These are phyloP conservation scores for Xylaria cubensis DNA, from an alignment of 495 filamentous ascomycete species.

Conservation along the genomic window DNA sequence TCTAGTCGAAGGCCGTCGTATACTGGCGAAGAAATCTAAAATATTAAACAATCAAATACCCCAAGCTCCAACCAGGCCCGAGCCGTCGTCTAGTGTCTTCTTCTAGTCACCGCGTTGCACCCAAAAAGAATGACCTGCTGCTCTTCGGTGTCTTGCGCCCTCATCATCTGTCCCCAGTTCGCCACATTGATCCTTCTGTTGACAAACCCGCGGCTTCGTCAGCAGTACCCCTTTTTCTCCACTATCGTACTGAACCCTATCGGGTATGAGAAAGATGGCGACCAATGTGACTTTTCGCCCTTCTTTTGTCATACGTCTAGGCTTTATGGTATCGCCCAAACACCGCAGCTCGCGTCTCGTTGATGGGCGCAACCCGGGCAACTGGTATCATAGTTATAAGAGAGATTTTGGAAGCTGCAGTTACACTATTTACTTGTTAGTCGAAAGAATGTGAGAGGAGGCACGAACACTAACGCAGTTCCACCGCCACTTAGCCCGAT, in stretches of 20 bases:
- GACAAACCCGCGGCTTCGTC: background rate
- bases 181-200: background rate
- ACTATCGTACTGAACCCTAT: background rate
- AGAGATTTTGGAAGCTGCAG: conserved; percentile 1
- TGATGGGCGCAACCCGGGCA: background rate
- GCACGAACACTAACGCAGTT: conserved; percentile 15
- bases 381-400: background rate
- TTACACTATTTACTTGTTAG: conserved; percentile 8
- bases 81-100: conserved; percentile 18
- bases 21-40: background rate
- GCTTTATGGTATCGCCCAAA: background rate
- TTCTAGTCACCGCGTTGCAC: background rate
- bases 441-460: background rate
- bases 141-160: background rate
- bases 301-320: background rate
- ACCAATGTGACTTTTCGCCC: background rate
- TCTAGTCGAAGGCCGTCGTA: background rate
- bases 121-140: background rate
- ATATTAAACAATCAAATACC: conserved; percentile 2
- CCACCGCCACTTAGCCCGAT: conserved; percentile 9
- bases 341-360: background rate
- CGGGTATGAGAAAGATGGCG: background rate
- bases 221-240: background rate
- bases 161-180: conserved; percentile 10
- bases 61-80: conserved; percentile 13